Evolutionary conservation across 2,329 filamentous ascomycete genomes (phyloP), one percentile per base, ranked within the genome.

Genomic region (Colletotrichum sp.): DNA sequence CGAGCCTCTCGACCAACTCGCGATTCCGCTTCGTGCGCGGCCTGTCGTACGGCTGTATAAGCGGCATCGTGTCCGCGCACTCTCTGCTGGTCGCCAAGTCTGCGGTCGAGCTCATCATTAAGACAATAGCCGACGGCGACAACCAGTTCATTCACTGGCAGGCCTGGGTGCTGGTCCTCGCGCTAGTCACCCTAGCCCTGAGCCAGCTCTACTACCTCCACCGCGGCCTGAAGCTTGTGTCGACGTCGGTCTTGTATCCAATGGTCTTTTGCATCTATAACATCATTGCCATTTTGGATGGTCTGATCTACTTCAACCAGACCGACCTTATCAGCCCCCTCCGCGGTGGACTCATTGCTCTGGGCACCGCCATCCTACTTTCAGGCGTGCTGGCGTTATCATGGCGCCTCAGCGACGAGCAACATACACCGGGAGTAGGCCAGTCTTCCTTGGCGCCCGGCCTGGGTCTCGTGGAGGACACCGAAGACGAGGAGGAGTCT

Each of bases 261-360:
- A 93, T 98, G 80, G 96, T 98, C 52, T 99, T 99, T 86, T 99
- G 97, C 89, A 92, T 98, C 78, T 99, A 98, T 89, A 99, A 99
- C 88, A 98, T 99, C 81, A 96, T 98, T 81, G 97, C 97, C 78
- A 99, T 99, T 79, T 88, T 98, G 79, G 97, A 99, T 85, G 97
- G 97, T 36, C 89, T 99, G 79, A 98, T 99, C 80, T 99, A 98
- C 86, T 99, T 98, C 86, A 91, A 94, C 80, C 97, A 99, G 85
- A 94, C 94, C 69, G 93, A 95, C 78, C 90, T 94, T 71, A 92
- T 99, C 77, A 92, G 93, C 18, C 89, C 92, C 1, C 85, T 97
- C 4, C 93, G 95, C 81, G 96, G 94, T 18, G 92, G 92, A 48
- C 90, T 97, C 58, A 98, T 98, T 77, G 92, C 96, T 0, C 85